These are phyloP conservation scores for Lasiodiplodia citricola DNA, from an alignment of 2,329 filamentous ascomycete genomes.

Conservation along the genomic window DNA sequence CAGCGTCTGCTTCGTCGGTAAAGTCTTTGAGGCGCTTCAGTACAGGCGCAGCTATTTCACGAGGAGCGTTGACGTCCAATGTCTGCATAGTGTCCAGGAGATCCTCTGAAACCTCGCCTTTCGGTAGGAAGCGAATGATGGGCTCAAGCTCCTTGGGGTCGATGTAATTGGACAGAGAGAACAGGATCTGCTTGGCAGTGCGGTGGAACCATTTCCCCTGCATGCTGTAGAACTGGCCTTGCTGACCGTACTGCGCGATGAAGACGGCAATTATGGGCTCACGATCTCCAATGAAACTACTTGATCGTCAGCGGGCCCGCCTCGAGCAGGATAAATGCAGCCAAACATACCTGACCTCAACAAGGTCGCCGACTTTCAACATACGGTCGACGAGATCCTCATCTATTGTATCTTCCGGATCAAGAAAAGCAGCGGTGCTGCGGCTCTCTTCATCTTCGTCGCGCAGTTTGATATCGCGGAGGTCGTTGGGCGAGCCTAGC, in stretches of 20 bases:
- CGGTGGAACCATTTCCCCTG: constrained; percentile 56
- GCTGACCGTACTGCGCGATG: constrained; percentile 47
- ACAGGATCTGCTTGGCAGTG: constrained; percentile 48
- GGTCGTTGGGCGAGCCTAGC: not conserved
- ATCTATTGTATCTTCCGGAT: constrained; percentile 34
- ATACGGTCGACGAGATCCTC: constrained; percentile 43
- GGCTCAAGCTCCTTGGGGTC: constrained; percentile 51
- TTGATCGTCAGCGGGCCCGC: not conserved
- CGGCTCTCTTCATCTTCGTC: not conserved
- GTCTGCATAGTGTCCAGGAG: constrained; percentile 43
- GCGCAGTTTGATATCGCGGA: not conserved
- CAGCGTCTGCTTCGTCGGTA: constrained; percentile 50
- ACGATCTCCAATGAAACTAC: constrained; percentile 28
- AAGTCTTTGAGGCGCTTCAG: constrained; percentile 51
- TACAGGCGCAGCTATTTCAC: constrained; percentile 52
- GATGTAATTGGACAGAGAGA: constrained; percentile 57
- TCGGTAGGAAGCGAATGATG: constrained; percentile 59
- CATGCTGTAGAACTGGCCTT: constrained; percentile 57
- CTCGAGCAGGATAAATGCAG: not conserved
- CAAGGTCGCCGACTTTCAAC: constrained; percentile 54
- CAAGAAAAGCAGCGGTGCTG: constrained; percentile 28
- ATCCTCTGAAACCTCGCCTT: constrained; percentile 41
- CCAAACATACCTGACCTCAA: constrained; percentile 47
- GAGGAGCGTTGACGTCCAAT: constrained; percentile 51
- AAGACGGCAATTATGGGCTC: constrained; percentile 57